A percentile compares a stretch with the other conserved stretches of the same genome.
These are phyloP conservation scores for Sarocladium strictum DNA, from an alignment of 2,329 filamentous ascomycete genomes.

Conservation along the genomic window DNA sequence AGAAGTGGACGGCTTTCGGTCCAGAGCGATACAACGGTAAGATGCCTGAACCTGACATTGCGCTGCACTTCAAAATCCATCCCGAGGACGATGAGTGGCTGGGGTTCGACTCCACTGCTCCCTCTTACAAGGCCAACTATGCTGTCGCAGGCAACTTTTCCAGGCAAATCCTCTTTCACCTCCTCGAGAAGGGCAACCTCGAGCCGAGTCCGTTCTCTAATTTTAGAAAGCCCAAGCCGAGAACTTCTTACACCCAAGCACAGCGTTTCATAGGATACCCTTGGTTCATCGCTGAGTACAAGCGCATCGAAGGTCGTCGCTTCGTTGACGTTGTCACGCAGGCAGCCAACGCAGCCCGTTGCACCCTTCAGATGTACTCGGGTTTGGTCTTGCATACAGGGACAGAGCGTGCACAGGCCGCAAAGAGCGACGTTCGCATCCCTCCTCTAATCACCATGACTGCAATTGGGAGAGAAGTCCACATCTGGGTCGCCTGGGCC, in stretches of 20 bases:
- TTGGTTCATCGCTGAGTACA: constrained; percentile 1
- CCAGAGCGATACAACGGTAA: background rate
- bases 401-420: background rate
- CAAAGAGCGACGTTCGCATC: background rate
- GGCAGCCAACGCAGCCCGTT: background rate
- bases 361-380: background rate
- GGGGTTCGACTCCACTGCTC: background rate
- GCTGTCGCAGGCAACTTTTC: background rate
- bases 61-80: constrained; percentile 1
- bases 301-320: background rate
- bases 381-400: background rate
- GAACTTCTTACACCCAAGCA: background rate
- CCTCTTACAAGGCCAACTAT: background rate
- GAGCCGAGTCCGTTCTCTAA: background rate
- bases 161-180: background rate
- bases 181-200: background rate
- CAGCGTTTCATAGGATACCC: background rate
- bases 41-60: background rate
- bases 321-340: background rate
- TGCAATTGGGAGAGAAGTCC: background rate
- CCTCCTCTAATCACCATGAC: constrained; percentile 1
- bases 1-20: background rate
- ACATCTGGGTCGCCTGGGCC: background rate
- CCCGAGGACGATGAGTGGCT: background rate
- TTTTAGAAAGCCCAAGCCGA: background rate